Conservation (phyloP, 805 yeast species). For the Priceomyces haplophilus region DNA sequence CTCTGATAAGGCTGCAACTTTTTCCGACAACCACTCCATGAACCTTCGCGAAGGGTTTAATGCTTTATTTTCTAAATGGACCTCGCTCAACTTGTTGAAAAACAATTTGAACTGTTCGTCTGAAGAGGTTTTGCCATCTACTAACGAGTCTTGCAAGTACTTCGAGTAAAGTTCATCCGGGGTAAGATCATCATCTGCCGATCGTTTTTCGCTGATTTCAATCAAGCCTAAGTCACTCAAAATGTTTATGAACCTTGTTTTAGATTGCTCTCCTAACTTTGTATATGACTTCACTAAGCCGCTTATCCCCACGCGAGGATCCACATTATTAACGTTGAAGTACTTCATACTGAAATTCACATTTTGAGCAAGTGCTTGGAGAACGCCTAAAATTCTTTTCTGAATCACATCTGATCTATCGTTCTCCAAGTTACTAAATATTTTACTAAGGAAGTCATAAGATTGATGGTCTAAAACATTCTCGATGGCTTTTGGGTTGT, state of each 20-base stretch:
- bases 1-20: conserved; percentile 24
- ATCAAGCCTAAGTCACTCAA: conserved; percentile 42
- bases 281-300: conserved; percentile 27
- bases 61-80: conserved; percentile 29
- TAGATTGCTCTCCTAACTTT: conserved; percentile 24
- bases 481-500: conserved; percentile 61
- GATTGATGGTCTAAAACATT: conserved; percentile 28
- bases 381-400: conserved; percentile 50
- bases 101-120: conserved; percentile 43
- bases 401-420: conserved; percentile 31
- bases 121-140: conserved; percentile 13
- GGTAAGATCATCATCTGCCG: conserved; percentile 14
- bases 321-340: conserved; percentile 16
- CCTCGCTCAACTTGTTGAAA: conserved; percentile 30
- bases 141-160: conserved; percentile 34
- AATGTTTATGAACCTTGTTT: conserved; percentile 42
- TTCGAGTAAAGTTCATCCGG: conserved; percentile 33
- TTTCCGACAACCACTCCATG: conserved; percentile 59
- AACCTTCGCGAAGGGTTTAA: conserved; percentile 42
- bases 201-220: conserved; percentile 13
- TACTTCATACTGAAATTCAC: conserved; percentile 29
- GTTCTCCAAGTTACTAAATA: conserved; percentile 19
- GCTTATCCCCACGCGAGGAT: conserved; percentile 17
- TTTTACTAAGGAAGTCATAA: conserved; percentile 14
- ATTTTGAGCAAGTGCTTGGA: conserved; percentile 44